These are phyloP conservation scores for Chenopodium suecicum DNA, from an alignment of 148 eudicot species.

Conservation along the genomic window DNA sequence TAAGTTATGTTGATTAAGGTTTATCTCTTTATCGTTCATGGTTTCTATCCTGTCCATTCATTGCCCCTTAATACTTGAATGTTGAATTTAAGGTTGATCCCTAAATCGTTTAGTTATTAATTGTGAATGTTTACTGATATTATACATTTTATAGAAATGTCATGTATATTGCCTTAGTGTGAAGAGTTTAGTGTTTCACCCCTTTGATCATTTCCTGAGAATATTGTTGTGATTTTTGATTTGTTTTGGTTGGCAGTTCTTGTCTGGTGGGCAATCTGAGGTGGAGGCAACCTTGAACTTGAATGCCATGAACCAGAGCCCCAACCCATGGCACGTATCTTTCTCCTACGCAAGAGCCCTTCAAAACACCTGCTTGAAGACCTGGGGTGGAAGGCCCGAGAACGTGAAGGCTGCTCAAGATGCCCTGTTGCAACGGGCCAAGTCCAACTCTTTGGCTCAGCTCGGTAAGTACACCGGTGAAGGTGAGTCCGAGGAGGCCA, in stretches of 20 bases:
- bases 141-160: too few relatives aligned
- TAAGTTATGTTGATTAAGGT: not conserved
- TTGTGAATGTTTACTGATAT: too few relatives aligned
- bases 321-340: conserved; percentile 92
- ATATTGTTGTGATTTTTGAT: not conserved
- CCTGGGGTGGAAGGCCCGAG: conserved; percentile 84
- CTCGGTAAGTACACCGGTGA: conserved; percentile 91
- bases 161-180: not conserved
- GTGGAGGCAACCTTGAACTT: conserved; percentile 89
- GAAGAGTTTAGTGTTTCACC: not conserved
- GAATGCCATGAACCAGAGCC: conserved; percentile 86
- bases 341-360: conserved; percentile 95
- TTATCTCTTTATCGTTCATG: too few relatives aligned
- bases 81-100: too few relatives aligned
- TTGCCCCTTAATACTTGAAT: too few relatives aligned
- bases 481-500: conserved; percentile 83
- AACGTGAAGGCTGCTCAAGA: conserved; percentile 81
- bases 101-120: too few relatives aligned
- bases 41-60: too few relatives aligned
- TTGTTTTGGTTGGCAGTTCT: conserved; percentile 47
- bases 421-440: conserved; percentile 62
- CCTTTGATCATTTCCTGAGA: not conserved
- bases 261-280: conserved; percentile 96
- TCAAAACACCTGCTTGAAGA: conserved; percentile 92
- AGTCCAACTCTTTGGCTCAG: conserved; percentile 86